These are phyloP conservation scores for Botrytis squamosa DNA, from an alignment of 2,329 filamentous ascomycete genomes.

Conservation along the genomic window DNA sequence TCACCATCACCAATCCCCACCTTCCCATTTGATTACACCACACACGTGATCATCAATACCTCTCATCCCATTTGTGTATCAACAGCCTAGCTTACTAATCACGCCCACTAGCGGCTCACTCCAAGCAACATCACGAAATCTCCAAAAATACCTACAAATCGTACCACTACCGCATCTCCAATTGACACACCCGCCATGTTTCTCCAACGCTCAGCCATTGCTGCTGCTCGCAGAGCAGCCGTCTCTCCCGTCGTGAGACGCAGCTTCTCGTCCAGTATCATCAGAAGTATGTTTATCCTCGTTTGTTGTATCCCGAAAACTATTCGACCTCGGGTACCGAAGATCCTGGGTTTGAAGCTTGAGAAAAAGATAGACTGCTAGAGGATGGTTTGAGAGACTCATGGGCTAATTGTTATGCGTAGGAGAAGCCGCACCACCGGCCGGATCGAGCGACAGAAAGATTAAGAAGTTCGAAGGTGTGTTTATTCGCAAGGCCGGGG, in stretches of 20 bases:
- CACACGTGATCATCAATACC: background rate
- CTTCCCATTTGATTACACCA: background rate
- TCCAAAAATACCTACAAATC: conserved; percentile 18
- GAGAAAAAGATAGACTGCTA: background rate
- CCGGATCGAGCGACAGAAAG: conserved; percentile 31
- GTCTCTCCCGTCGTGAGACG: conserved; percentile 54
- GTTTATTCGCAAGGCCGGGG: conserved; percentile 2
- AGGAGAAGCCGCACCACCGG: conserved; percentile 34
- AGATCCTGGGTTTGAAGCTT: conserved; percentile 14
- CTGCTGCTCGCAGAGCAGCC: conserved; percentile 60
- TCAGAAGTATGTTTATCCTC: conserved; percentile 54
- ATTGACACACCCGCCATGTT: conserved; percentile 51
- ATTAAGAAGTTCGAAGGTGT: conserved; percentile 40
- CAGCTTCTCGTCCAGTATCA: conserved; percentile 58
- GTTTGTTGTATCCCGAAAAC: conserved; percentile 28
- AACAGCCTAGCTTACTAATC: conserved; percentile 7
- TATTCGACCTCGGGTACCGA: conserved; percentile 24
- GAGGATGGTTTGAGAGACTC: background rate
- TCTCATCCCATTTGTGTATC: background rate
- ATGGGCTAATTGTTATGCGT: conserved; percentile 5
- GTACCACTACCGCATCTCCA: conserved; percentile 22
- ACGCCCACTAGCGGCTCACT: conserved; percentile 10
- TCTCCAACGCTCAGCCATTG: conserved; percentile 61
- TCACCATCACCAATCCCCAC: background rate
- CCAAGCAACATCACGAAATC: conserved; percentile 20